Evolutionary conservation across 352 stramenopile species (phyloP).

Genomic region (Phytophthora tubulina): DNA sequence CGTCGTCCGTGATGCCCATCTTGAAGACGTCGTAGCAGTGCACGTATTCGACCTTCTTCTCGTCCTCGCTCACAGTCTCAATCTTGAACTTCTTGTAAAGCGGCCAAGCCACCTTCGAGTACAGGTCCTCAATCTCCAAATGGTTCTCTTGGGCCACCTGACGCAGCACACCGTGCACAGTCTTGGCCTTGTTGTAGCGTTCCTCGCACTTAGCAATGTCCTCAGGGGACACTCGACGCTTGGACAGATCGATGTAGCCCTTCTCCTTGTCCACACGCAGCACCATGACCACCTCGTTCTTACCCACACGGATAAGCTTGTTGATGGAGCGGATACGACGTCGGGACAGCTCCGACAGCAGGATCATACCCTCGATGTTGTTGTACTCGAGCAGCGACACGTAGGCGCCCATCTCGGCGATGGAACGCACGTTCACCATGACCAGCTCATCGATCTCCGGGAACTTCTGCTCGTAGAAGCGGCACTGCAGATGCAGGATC

Average conservation of each 20-base stretch:
- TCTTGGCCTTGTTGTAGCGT: slow-evolving; percentile 99
- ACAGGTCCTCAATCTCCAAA: slow-evolving; percentile 83
- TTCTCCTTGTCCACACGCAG: slow-evolving; percentile 99
- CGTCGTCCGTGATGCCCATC: slow-evolving; percentile 93
- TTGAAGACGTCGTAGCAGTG: slow-evolving; percentile 99
- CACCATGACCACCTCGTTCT: slow-evolving; percentile 99
- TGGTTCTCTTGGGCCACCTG: slow-evolving; percentile 87
- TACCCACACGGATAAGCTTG: slow-evolving; percentile 99
- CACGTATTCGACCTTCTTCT: slow-evolving; percentile 94
- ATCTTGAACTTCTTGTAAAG: slow-evolving; percentile 98
- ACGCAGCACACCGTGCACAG: slow-evolving; percentile 96
- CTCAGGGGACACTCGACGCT: slow-evolving; percentile 98
- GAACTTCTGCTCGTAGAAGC: slow-evolving; percentile 94
- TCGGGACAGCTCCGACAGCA: slow-evolving; percentile 98
- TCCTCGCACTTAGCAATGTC: slow-evolving; percentile 99
- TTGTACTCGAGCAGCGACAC: slow-evolving; percentile 99
- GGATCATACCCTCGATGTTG: slow-evolving; percentile 99
- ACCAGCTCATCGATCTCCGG: slow-evolving; percentile 99
- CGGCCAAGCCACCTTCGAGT: slow-evolving; percentile 96
- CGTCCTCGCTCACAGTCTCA: slow-evolving; percentile 76
- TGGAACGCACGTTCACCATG: slow-evolving; percentile 95
- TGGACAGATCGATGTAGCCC: slow-evolving; percentile 99
- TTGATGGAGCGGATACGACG: slow-evolving; percentile 99
- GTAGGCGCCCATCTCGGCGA: slow-evolving; percentile 99
- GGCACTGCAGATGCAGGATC: slow-evolving; percentile 85